Evolutionary conservation across 176 grass and related monocot genomes (phyloP).

Genomic region (Aegilops longissima): DNA sequence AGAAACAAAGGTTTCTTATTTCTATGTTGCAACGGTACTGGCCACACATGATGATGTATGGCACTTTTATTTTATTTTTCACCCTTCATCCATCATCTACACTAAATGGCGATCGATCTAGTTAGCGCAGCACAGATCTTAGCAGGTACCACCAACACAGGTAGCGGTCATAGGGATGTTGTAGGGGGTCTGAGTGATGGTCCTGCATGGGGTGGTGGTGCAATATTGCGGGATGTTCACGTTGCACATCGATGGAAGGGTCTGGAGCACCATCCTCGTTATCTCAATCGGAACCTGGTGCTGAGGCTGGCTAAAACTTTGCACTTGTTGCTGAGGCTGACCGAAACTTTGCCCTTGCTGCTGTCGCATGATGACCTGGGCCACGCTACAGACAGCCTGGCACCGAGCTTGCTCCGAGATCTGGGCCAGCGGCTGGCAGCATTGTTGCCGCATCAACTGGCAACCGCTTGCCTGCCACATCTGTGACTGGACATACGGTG

Average conservation of each 20-base stretch:
- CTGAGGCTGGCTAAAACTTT: neutral
- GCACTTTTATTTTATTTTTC: neutral
- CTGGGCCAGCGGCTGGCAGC: slow-evolving; percentile 4
- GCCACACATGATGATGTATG: neutral
- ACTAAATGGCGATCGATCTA: neutral
- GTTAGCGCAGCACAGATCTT: neutral
- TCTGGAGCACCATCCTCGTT: neutral
- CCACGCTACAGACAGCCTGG: neutral
- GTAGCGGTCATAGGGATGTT: neutral
- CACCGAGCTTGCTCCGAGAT: neutral
- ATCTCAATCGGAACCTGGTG: neutral
- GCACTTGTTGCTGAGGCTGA: neutral
- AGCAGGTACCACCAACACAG: neutral
- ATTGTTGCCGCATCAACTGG: slow-evolving; percentile 18
- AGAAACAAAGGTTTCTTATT: neutral
- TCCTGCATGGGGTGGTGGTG: neutral
- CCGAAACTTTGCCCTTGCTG: neutral
- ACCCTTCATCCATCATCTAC: neutral
- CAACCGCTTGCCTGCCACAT: neutral
- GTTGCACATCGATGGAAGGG: neutral
- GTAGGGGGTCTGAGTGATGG: neutral
- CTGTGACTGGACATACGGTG: neutral
- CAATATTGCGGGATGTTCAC: neutral
- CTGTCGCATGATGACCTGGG: neutral
- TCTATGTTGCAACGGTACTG: neutral